phyloP scores from a whole-genome alignment of 352 stramenopile genomes.

The Bremia lactucae region DNA sequence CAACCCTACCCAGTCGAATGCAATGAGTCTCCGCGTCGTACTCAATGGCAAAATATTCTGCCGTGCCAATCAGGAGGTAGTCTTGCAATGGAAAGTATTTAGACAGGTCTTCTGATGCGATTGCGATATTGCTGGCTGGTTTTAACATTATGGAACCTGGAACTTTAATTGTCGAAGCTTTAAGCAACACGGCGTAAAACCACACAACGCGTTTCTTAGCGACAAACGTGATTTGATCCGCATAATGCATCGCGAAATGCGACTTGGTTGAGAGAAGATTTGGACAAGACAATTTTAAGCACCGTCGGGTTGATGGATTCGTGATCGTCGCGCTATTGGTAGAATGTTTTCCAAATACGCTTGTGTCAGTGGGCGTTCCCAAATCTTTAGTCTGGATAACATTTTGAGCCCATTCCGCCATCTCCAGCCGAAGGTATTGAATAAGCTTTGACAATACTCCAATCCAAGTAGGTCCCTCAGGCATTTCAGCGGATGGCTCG shows the following conservation, averaged over 20 bases:
- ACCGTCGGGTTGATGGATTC: conserved; percentile 4
- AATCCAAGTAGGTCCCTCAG: conserved; percentile 38
- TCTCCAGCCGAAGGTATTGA: conserved; percentile 29
- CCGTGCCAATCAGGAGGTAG: conserved; percentile 39
- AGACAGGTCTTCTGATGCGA: conserved; percentile 35
- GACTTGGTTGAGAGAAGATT: conserved; percentile 4
- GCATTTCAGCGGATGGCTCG: conserved; percentile 8
- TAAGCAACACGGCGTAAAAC: conserved; percentile 73
- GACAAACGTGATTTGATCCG: conserved; percentile 13
- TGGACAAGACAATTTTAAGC: conserved; percentile 13
- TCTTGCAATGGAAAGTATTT: conserved; percentile 56
- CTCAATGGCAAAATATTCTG: conserved; percentile 35
- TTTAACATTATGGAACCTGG: conserved; percentile 38
- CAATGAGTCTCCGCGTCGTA: conserved; percentile 31
- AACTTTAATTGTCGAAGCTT: conserved; percentile 36
- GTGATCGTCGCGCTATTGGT: not conserved
- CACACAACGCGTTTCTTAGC: conserved; percentile 35
- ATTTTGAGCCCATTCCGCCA: conserved; percentile 6
- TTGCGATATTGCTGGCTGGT: conserved; percentile 21
- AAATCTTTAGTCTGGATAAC: not conserved
- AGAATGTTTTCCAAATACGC: conserved; percentile 8
- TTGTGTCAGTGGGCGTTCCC: not conserved
- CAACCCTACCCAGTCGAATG: conserved; percentile 33
- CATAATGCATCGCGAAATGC: conserved; percentile 17
- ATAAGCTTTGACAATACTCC: conserved; percentile 46